Conservation (phyloP, 2,329 filamentous ascomycete genomes). For the Ploettnerulaceae sp. region DNA sequence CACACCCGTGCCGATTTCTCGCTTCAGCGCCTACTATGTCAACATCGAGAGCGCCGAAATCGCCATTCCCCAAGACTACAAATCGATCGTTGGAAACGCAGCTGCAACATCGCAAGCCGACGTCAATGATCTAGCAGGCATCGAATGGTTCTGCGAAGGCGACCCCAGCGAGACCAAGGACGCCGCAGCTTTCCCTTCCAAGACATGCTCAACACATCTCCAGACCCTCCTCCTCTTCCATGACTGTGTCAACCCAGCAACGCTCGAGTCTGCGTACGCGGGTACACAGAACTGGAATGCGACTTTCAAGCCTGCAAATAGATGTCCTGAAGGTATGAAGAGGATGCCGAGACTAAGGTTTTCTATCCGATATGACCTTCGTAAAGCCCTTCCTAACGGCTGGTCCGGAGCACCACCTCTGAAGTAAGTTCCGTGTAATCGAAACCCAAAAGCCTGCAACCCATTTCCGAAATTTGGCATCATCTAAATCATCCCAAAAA, state of each 20-base stretch:
- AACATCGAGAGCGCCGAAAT: constrained; percentile 40
- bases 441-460: too few species aligned
- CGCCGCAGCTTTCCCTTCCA: constrained; percentile 32
- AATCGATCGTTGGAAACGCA: constrained; percentile 39
- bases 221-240: constrained; percentile 43
- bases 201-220: constrained; percentile 39
- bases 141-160: constrained; percentile 38
- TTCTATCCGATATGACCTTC: constrained; percentile 43
- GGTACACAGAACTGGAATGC: too few species aligned
- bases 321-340: constrained; percentile 41
- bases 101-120: constrained; percentile 33
- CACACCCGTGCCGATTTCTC: constrained; percentile 33
- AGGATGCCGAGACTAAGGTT: constrained; percentile 45
- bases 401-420: constrained; percentile 42
- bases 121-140: constrained; percentile 30
- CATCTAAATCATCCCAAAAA: too few species aligned
- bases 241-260: constrained; percentile 38
- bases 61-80: constrained; percentile 41
- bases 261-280: constrained; percentile 34
- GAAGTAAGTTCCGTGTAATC: too few species aligned
- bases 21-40: constrained; percentile 45
- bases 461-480: too few species aligned
- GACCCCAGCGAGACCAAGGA: constrained; percentile 28
- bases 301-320: constrained; percentile 30
- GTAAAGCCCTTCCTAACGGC: constrained; percentile 39